Evolutionary conservation across 1,284 basidiomycete species (phyloP), one percentile per base, ranked within the genome.

Genomic region (Violaceomyces palustris): DNA sequence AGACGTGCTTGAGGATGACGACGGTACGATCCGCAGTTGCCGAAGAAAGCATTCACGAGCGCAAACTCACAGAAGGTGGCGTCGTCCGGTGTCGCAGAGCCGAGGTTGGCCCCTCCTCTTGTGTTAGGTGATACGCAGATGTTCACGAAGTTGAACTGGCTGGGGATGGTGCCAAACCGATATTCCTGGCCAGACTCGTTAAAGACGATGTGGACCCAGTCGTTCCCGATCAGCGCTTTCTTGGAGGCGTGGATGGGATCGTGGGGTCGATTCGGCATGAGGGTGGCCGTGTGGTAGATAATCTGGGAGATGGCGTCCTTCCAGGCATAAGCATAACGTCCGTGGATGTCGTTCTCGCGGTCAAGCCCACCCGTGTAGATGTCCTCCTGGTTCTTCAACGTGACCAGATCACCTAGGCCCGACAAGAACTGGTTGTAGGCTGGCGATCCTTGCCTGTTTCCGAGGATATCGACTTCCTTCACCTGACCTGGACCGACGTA

Each of bases 301-400:
- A 96, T 83, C 72, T 98, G 94, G 14, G 86, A 85, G 33, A 96
- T 92, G 67, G 96, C 91, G 74, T 99, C 91, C 85, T 90, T 92
- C 92, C 93, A 98, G 0, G 92, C 91, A 68, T 98, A 98, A 11
- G 69, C 69, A 30, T 70, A 68, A 50, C 69, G 69, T 30, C 71
- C 71, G 38, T 73, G 71, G 38, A 97, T 89, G 72, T 97, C 91
- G 62, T 86, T 83, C 56, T 87, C 83, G 5, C 86, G 82, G 72
- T 93, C 86, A 24, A 98, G 79, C 2, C 91, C 91, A 22, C 92
- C 93, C 3, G 86, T 87, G 74, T 93, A 96, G n/a, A 97, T 84
- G 69, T 96, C 91, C 37, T 66, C 56, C 46, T 74, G 73, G 5
- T 87, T 89, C 23, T 88, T 84, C n/a, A 97, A 79, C 51, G 87